These are phyloP conservation scores for Podospora fimiseda DNA, from an alignment of 495 filamentous ascomycete species.

Conservation along the genomic window DNA sequence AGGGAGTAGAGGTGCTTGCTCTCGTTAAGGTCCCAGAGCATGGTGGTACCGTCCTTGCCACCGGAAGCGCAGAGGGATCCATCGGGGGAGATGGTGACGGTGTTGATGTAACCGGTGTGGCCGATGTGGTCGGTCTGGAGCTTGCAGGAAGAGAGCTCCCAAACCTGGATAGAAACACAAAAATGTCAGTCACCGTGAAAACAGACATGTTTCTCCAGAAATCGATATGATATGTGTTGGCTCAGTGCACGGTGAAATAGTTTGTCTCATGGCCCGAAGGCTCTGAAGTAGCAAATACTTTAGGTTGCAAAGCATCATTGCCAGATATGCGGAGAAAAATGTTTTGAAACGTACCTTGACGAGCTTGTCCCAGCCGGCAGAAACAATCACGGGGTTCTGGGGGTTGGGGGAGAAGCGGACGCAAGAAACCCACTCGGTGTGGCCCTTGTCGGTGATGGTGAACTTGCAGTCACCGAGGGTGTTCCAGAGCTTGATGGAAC, in stretches of 20 bases:
- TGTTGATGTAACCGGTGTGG: constrained; percentile 99
- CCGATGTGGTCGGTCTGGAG: constrained; percentile 99
- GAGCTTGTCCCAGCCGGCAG: constrained; percentile 98
- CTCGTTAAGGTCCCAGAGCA: constrained; percentile 99
- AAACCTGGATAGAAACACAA: constrained; percentile 58
- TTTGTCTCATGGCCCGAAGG: constrained; percentile 94
- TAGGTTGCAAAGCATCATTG: constrained; percentile 82
- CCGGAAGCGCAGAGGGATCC: constrained; percentile 98
- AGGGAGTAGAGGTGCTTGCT: constrained; percentile 99
- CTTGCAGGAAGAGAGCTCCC: constrained; percentile 98
- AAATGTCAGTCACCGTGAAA: constrained; percentile 4
- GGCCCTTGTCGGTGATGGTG: constrained; percentile 99
- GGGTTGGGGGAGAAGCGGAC: constrained; percentile 99
- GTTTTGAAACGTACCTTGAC: constrained; percentile 76
- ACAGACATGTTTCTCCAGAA: constrained; percentile 4
- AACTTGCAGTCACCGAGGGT: constrained; percentile 99
- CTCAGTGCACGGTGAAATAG: constrained; percentile 79
- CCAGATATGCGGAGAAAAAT: background rate
- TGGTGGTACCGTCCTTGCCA: constrained; percentile 99
- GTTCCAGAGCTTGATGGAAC: constrained; percentile 99
- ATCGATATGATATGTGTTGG: constrained; percentile 3
- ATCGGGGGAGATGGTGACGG: constrained; percentile 99
- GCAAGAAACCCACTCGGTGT: constrained; percentile 99
- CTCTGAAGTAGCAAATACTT: constrained; percentile 99
- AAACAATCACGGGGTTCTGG: constrained; percentile 99